These are phyloP conservation scores for Roridomyces roridus DNA, from an alignment of 768 basidiomycete genomes.

Conservation along the genomic window DNA sequence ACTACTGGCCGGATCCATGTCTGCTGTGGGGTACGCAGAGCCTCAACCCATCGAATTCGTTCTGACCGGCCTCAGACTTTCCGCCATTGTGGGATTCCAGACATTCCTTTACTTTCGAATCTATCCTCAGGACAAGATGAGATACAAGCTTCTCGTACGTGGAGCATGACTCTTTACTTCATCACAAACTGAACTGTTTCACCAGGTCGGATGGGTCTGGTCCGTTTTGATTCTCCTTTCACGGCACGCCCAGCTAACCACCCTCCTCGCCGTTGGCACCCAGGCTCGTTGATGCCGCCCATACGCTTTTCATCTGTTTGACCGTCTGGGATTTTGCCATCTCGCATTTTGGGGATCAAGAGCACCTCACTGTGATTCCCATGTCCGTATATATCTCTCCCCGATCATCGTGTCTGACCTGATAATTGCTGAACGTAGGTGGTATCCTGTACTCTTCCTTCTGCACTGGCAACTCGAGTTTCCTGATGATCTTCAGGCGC, in stretches of 20 bases:
- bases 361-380: background rate
- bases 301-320: constrained; percentile 8
- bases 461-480: background rate
- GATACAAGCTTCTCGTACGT: constrained; percentile 11
- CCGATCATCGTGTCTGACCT: background rate
- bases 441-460: constrained; percentile 3
- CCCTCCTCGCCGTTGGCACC: background rate
- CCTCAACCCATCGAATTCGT: background rate
- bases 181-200: background rate
- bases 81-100: too few relatives aligned
- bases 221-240: background rate
- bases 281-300: constrained; percentile 14
- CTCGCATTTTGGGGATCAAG: background rate
- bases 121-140: constrained; percentile 7
- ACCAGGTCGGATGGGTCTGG: constrained; percentile 11
- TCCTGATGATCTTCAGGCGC: constrained; percentile 4
- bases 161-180: background rate
- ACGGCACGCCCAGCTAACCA: background rate
- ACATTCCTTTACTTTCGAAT: constrained; percentile 13
- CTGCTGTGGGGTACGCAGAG: constrained; percentile 4
- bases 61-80: constrained; percentile 1
- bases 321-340: constrained; percentile 7
- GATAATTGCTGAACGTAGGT: background rate
- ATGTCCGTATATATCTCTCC: constrained; percentile 1
- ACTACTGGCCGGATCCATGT: background rate